Evolutionary conservation across 495 filamentous ascomycete genomes (phyloP).

Genomic region (Hyaloscypha hepaticicola): DNA sequence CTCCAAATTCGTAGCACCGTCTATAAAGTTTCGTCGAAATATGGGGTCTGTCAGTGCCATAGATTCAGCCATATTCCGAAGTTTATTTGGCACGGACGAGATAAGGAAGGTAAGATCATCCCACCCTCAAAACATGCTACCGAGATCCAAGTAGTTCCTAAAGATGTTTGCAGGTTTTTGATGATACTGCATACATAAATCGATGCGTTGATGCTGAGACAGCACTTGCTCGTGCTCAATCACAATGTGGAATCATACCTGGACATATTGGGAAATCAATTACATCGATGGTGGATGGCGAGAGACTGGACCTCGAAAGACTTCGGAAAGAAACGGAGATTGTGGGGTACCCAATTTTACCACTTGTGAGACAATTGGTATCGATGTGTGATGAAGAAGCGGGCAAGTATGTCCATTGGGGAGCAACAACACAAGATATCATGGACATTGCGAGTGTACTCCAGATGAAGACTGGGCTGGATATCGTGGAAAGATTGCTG

Average conservation of each 20-base stretch:
- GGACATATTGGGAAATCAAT: slow-evolving; percentile 41
- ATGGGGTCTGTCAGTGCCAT: slow-evolving; percentile 44
- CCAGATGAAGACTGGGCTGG: slow-evolving; percentile 48
- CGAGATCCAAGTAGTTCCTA: not conserved
- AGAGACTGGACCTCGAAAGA: slow-evolving; percentile 28
- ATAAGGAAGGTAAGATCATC: slow-evolving; percentile 42
- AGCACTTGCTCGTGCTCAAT: slow-evolving; percentile 48
- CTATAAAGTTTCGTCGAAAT: not conserved
- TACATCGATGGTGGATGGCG: slow-evolving; percentile 35
- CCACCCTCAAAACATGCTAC: not conserved
- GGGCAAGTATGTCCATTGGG: slow-evolving; percentile 54
- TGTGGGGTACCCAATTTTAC: slow-evolving; percentile 53
- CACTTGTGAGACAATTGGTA: slow-evolving; percentile 47
- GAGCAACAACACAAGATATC: slow-evolving; percentile 57
- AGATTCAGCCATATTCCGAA: slow-evolving; percentile 50
- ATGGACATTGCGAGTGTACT: slow-evolving; percentile 51
- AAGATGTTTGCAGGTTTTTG: slow-evolving; percentile 35
- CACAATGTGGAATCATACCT: slow-evolving; percentile 45
- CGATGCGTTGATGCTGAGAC: slow-evolving; percentile 51
- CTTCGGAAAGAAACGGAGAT: slow-evolving; percentile 46
- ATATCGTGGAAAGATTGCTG: slow-evolving; percentile 42
- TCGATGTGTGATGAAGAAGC: slow-evolving; percentile 41
- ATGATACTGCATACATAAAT: slow-evolving; percentile 49
- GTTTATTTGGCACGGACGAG: slow-evolving; percentile 50
- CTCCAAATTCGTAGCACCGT: not conserved